Evolutionary conservation across 176 grass and related monocot species (phyloP).

Genomic region (Cymbopogon citratus): DNA sequence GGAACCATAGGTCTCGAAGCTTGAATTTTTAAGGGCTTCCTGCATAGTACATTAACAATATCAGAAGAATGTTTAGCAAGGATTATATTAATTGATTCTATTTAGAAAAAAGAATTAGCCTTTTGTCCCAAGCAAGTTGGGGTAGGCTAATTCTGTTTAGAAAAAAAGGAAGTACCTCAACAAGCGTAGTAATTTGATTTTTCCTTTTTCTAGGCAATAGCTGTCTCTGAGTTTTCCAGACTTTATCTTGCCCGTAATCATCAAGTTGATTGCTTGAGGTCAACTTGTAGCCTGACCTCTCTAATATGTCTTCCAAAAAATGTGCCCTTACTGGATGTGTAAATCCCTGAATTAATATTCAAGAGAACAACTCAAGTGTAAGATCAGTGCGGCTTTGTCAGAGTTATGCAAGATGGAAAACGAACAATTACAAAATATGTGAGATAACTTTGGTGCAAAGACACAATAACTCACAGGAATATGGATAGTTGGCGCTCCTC

Average conservation of each 20-base stretch:
- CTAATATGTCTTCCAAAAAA: constrained; percentile 97
- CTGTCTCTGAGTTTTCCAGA: constrained; percentile 96
- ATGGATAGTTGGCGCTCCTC: constrained; percentile 84
- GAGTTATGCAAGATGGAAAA: constrained; percentile 9
- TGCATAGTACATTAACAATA: constrained; percentile 37
- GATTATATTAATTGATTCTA: neutral
- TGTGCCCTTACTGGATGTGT: constrained; percentile 87
- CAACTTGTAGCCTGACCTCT: constrained; percentile 89
- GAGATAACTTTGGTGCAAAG: constrained; percentile 4
- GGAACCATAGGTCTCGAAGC: constrained; percentile 69
- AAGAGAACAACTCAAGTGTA: constrained; percentile 16
- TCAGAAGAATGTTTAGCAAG: constrained; percentile 19
- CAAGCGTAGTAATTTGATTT: constrained; percentile 90
- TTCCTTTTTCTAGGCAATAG: constrained; percentile 83
- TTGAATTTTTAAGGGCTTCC: constrained; percentile 81
- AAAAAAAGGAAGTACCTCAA: constrained; percentile 63
- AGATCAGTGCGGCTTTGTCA: constrained; percentile 8
- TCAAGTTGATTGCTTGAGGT: constrained; percentile 92
- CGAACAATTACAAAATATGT: neutral
- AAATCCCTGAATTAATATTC: constrained; percentile 59
- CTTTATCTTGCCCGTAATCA: constrained; percentile 98
- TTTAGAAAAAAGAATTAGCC: constrained; percentile 13
- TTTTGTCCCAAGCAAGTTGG: no score
- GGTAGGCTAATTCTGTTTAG: no score
- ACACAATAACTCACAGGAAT: constrained; percentile 74